Base-by-base conservation (phyloP, 441 rosid genomes). In the Euphorbia corollata region DNA sequence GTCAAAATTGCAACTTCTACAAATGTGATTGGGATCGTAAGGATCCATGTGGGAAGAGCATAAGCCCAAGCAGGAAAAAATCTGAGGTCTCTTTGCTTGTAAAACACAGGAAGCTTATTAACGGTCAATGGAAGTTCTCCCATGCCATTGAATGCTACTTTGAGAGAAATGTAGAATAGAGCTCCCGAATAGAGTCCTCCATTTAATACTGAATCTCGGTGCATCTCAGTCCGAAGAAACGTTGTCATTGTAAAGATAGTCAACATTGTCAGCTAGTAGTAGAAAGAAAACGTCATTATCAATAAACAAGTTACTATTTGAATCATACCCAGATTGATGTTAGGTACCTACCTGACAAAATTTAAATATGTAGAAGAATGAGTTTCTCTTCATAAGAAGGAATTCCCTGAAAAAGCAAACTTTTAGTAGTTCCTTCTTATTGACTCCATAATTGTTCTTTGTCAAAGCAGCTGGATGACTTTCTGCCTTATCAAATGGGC, bases 301-400 rank as follows among this genome's bases (percentile, higher is more conserved):
- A 38, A 24, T 18, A 27, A 27, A 27, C 58, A 53, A 56, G 18
- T 2, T 47, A 12, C 13, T 47, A 6, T 13, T 12, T 4, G 47
- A 47, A 47, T 47, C 51, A 11, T 27, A 27, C 32, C 6, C 4
- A 27, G 4, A 16, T 47, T 4, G 18, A 16, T 47, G 51, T 5
- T 47, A 11, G 13, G 51, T 47, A 90, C 98, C 32, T 47, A 90
- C 98, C 32, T 27, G 92, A 19, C 36, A 56, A 68, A 83, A 73
- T 79, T 89, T 87, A 89, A 91, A 89, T 70, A 82, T 65, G 75
- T 84, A 91, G 68, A 93, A 86, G 34, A 91, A 89, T 0, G 95
- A 89, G 81, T 89, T 91, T 71, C 98, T 86, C 83, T 85, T 87
- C 97, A 91, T 89, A 67, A 93, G 87, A 66, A 89, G 68, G 65